Base-by-base conservation (phyloP, 192 early-diverging fungal genomes). In the Globomyces pollinis-pini region DNA sequence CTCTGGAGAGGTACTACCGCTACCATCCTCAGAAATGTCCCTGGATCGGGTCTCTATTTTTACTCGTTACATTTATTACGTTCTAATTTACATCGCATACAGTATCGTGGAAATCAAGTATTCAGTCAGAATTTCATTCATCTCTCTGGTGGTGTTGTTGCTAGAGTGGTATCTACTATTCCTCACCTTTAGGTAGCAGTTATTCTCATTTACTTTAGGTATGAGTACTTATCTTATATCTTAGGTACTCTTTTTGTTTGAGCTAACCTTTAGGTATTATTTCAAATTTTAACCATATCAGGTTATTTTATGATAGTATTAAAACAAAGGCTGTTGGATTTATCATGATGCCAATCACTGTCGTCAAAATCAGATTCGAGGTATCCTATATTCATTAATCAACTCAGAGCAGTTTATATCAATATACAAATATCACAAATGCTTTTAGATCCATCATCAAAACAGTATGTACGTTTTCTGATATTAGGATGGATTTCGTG, bases 291-390 rank as follows among this genome's bases (percentile, higher is more conserved):
- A n/a, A n/a, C n/a, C n/a, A n/a, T n/a, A n/a, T n/a, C n/a, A n/a
- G n/a, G n/a, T n/a, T n/a, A n/a, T n/a, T n/a, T n/a, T n/a, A n/a
- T 36, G 35, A 13, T 13, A 36, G 35, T 36, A 13, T 44, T 56
- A 13, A 6, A 31, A 56, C 88, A 35, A 85, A 79, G 8, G 61
- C 86, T 7, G 84, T 89, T 21, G 93, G 93, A 4, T 86, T 93
- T 56, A 51, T 92, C 0, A 76, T 94, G 73, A 96, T 96, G 93
- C 93, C 93, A 0, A 82, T 90, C n/a, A 90, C 91, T 0, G 86
- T 94, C 31, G 77, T 96, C 50, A 96, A 96, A 73, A 85, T 92
- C 33, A 78, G 90, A 50, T 93, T 84, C 56, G 93, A 89, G n/a
- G n/a, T n/a, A n/a, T n/a, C n/a, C n/a, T n/a, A n/a, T n/a, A n/a